Evolutionary conservation across 1,284 basidiomycete genomes (phyloP).

Genomic region (Spongispora temasekensis): DNA sequence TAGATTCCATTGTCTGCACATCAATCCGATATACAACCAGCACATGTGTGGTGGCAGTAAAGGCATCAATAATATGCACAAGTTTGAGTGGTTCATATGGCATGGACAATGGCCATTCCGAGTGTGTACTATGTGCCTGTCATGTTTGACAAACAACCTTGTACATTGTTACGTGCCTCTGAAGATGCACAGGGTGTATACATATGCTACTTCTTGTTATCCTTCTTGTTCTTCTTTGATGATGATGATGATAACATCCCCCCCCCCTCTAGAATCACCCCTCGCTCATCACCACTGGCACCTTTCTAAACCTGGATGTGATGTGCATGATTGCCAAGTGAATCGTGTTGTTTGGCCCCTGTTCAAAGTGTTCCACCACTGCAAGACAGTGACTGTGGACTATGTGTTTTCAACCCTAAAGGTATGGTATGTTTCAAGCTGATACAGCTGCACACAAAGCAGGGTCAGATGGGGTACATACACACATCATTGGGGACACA

Average conservation of each 20-base stretch:
- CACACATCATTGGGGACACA: slow-evolving; percentile 86
- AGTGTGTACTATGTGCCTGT: slow-evolving; percentile 85
- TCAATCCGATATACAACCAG: slow-evolving; percentile 92
- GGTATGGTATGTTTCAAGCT: slow-evolving; percentile 95
- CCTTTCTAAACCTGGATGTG: slow-evolving; percentile 87
- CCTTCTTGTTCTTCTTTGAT: too few species aligned
- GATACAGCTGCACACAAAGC: slow-evolving; percentile 92
- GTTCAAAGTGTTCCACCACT: too few species aligned
- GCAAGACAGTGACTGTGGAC: slow-evolving; percentile 94
- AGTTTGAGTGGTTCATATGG: slow-evolving; percentile 91
- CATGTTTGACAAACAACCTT: slow-evolving; percentile 85
- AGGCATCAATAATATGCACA: slow-evolving; percentile 96
- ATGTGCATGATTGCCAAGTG: slow-evolving; percentile 94
- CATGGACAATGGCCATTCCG: slow-evolving; percentile 82
- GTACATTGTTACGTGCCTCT: slow-evolving; percentile 71
- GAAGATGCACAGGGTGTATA: slow-evolving; percentile 55
- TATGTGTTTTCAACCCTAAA: slow-evolving; percentile 97
- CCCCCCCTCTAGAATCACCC: slow-evolving; percentile 51
- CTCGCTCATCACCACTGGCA: slow-evolving; percentile 87
- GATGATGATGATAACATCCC: neutral
- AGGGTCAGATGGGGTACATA: slow-evolving; percentile 93
- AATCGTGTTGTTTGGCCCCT: too few species aligned
- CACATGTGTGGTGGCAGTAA: slow-evolving; percentile 88
- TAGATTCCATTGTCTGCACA: slow-evolving; percentile 82
- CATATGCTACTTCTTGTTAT: too few species aligned